Percentiles rank a stretch among this genome's conserved stretches.
These are phyloP conservation scores for Globisporangium uncinulatum DNA, from an alignment of 352 stramenopile genomes.

Conservation along the genomic window DNA sequence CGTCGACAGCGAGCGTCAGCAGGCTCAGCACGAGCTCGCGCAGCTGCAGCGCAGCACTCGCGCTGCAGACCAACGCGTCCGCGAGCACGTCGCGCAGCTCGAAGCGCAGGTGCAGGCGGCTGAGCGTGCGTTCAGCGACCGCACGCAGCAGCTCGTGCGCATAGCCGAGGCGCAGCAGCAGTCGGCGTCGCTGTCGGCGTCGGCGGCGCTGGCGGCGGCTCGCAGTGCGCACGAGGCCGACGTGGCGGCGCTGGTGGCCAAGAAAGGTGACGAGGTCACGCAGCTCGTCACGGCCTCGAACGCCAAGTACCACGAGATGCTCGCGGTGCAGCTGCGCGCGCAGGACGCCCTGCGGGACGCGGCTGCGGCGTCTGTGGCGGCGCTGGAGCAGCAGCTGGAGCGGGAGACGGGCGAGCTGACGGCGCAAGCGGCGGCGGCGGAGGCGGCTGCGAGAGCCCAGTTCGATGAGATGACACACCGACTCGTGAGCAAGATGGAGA, in stretches of 20 bases:
- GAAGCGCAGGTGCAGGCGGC: slow-evolving; percentile 31
- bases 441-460: slow-evolving; percentile 12
- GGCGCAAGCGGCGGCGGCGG: slow-evolving; percentile 4
- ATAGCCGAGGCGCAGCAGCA: slow-evolving; percentile 27
- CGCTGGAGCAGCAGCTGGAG: slow-evolving; percentile 14
- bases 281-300: slow-evolving; percentile 64
- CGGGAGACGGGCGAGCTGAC: slow-evolving; percentile 7
- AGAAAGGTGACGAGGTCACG: slow-evolving; percentile 57
- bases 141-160: slow-evolving; percentile 32
- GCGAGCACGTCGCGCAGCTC: slow-evolving; percentile 32
- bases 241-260: slow-evolving; percentile 21
- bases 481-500: slow-evolving; percentile 60
- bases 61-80: slow-evolving; percentile 27
- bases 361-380: slow-evolving; percentile 10
- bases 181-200: slow-evolving; percentile 9
- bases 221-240: slow-evolving; percentile 13
- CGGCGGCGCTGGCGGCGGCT: slow-evolving; percentile 10
- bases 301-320: slow-evolving; percentile 68
- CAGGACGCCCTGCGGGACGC: slow-evolving; percentile 46
- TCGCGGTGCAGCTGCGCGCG: slow-evolving; percentile 56
- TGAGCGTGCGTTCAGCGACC: slow-evolving; percentile 36
- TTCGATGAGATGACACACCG: slow-evolving; percentile 48
- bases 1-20: slow-evolving; percentile 29
- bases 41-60: slow-evolving; percentile 24
- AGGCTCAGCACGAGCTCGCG: slow-evolving; percentile 29